Evolutionary conservation across 2,329 filamentous ascomycete species (phyloP), one percentile per base, ranked within the genome.

Genomic region (Sphaerulina vaccinii): DNA sequence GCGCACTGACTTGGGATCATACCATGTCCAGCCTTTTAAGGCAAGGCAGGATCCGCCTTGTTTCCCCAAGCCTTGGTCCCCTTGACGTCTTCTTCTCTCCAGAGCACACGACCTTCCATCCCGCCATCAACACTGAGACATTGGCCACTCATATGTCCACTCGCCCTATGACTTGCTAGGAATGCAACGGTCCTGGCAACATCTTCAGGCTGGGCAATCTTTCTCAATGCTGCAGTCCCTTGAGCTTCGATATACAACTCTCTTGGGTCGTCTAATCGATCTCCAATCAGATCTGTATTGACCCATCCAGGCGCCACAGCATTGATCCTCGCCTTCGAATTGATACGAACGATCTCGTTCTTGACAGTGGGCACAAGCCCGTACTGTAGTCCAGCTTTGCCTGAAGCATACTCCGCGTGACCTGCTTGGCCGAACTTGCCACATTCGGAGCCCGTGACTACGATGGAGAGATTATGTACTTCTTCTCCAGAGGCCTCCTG

Each of bases 121-220:
- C 75, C 75, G 8, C 75, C 76, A 58, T 79, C 75, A 2, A 79
- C 72, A 42, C 72, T 75, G 8, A 81, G 65, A 51, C 73, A 79
- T 60, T 81, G 72, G 1, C 79, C 79, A n/a, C 74, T 74, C 35
- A 81, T 77, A 57, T 81, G 77, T 0, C 79, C 78, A 15, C 77
- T 73, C 11, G 76, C 78, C 36, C 73, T 68, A 57, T 79, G 74
- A 50, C 72, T 76, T 1, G 77, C 75, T 22, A 80, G 61, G 48
- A 80, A 79, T 3, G 72, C 73, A 33, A 78, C 75, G 6, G 73
- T 70, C 32, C 74, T 69, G 5, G 76, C 76, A 19, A 80, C 73
- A 64, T 78, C 76, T 45, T 71, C 66, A 3, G 76, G 75, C 35
- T 72, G 67, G n/a, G 75, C 73, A 44, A 75, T 74, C 56, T 77